These are phyloP conservation scores for Cladophialophora yegresii DNA, from an alignment of 2,329 filamentous ascomycete genomes.

Conservation along the genomic window DNA sequence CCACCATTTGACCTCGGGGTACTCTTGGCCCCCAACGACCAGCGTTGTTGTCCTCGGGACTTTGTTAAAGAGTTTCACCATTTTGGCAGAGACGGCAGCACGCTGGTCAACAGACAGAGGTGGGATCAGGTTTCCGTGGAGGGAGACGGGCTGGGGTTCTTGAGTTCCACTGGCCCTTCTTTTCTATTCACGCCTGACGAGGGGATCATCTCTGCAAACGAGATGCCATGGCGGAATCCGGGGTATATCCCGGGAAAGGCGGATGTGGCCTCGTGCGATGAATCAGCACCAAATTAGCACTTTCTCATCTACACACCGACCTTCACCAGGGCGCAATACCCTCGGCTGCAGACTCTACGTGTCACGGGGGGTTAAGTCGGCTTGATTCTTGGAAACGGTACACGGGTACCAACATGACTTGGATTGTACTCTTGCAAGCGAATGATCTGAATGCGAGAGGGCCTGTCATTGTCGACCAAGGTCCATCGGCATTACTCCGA, in stretches of 20 bases:
- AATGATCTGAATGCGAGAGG: not conserved
- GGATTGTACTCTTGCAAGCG: not conserved
- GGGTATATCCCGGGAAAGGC: not conserved
- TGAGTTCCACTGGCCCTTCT: not conserved
- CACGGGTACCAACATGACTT: not conserved
- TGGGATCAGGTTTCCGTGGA: not conserved
- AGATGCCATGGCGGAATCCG: not conserved
- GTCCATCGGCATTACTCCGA: slow-evolving; percentile 14
- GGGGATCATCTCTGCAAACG: not conserved
- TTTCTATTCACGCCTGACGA: slow-evolving; percentile 7
- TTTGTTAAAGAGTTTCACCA: slow-evolving; percentile 2
- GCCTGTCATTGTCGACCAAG: not conserved
- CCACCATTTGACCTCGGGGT: slow-evolving; percentile 18
- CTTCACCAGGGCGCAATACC: too few relatives aligned
- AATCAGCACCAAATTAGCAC: not conserved
- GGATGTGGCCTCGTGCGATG: not conserved
- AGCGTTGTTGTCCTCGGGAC: slow-evolving; percentile 2
- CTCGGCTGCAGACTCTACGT: not conserved
- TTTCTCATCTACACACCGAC: not conserved
- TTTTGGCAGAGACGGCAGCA: not conserved
- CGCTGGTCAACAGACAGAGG: not conserved
- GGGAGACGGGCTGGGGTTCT: not conserved
- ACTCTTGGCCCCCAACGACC: slow-evolving; percentile 14
- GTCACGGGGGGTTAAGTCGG: not conserved
- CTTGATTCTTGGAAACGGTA: not conserved